Base-by-base conservation (phyloP, 1,284 basidiomycete species). In the Vanrija humicola region DNA sequence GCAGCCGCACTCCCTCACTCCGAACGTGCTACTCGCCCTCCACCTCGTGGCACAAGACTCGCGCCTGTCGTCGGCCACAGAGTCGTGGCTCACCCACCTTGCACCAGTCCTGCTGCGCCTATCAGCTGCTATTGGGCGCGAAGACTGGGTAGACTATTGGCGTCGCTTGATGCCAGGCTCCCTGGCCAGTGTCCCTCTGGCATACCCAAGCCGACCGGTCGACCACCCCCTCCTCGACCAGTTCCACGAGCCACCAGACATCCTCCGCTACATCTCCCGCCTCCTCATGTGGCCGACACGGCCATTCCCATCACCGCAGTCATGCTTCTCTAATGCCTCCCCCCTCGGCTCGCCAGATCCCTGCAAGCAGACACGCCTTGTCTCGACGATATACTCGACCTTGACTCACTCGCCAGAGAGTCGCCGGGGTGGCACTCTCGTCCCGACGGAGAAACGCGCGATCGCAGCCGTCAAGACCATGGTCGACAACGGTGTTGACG, bases 121-220 rank as follows among this genome's bases (percentile, higher is more conserved):
- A n/a, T 87, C 88, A 3, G 67, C 80, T 8, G 74, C 54, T 0
- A 26, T 83, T 14, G 82, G 88, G 6, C 81, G 86, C 25, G 82
- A 82, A 0, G 88, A 90, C 66, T 96, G 91, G 89, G 82, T 83
- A 2, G 91, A 95, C 71, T 92, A 91, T 68, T 90, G 89, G 88
- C 85, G 85, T 61, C 81, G 89, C 7, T 75, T 90, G 26, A 83
- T 84, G 64, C 88, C 89, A 0, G 79, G 81, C 45, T 79, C 81
- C 19, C 21, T 23, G 5, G 43, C 18, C 38, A 46, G 1, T 44
- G 14, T 8, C 6, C 48, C 51, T 58, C 44, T 16, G n/a, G 48
- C 21, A 49, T 25, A n/a, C 8, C 38, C 0, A 1, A 34, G 34
- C 12, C 9, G 34, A 15, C 34, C 12, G 12, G 34, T 55, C 14